phyloP scores from a whole-genome alignment of 208 protist species.

The Wallacemonas collosoma region DNA sequence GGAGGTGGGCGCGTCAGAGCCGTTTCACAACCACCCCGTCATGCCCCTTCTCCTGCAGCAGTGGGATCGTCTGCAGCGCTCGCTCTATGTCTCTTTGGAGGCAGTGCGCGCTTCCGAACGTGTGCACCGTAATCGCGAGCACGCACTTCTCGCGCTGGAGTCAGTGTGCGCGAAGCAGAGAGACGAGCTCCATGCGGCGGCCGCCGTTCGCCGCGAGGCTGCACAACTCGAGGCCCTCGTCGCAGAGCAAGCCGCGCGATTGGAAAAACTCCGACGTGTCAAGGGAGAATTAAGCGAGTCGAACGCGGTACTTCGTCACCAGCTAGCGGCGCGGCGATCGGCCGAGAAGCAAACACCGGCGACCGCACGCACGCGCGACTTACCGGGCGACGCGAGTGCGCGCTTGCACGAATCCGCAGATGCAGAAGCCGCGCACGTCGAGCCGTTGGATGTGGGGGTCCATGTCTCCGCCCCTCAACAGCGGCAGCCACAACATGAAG shows the following conservation, averaged over 20 bases:
- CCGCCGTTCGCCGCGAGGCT: neutral
- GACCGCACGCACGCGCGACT: no score
- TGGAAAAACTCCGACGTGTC: neutral
- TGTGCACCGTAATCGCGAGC: slow-evolving; percentile 5
- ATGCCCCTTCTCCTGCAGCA: neutral
- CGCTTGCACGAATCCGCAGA: no score
- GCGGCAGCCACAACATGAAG: no score
- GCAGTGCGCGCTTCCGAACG: neutral
- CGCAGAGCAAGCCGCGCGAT: slow-evolving; percentile 4
- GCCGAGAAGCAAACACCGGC: neutral
- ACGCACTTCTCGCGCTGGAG: neutral
- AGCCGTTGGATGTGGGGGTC: no score
- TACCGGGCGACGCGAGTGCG: no score
- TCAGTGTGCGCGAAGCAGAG: slow-evolving; percentile 1
- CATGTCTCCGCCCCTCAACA: no score
- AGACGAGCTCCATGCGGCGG: neutral
- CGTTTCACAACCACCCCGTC: neutral
- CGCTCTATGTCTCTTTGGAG: neutral
- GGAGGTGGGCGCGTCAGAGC: neutral
- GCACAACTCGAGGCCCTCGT: neutral
- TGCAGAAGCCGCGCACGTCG: no score
- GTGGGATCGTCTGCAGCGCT: neutral
- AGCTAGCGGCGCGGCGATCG: neutral
- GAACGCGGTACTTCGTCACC: neutral
- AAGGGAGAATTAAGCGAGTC: neutral